Evolutionary conservation across 1,284 basidiomycete species (phyloP).

Genomic region (Moesziomyces antarcticus): DNA sequence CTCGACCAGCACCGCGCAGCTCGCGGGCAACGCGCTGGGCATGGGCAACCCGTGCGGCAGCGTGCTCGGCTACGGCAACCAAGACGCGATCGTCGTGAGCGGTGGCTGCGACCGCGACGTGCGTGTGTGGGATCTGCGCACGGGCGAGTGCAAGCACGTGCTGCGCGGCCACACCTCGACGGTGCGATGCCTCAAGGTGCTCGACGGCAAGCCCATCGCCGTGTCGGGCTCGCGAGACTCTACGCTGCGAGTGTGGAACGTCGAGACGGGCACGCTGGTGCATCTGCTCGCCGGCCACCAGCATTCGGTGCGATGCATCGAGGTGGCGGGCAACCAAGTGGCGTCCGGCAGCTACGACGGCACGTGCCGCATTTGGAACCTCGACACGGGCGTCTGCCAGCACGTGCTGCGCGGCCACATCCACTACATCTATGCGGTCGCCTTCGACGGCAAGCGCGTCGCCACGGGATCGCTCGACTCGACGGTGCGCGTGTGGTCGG

Average conservation of each 20-base stretch:
- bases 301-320: slow-evolving; percentile 86
- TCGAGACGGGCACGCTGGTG: slow-evolving; percentile 79
- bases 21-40: slow-evolving; percentile 38
- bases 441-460: slow-evolving; percentile 86
- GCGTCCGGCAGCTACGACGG: slow-evolving; percentile 91
- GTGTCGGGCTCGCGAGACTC: slow-evolving; percentile 83
- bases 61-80: slow-evolving; percentile 76
- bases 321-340: slow-evolving; percentile 81
- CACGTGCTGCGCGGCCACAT: slow-evolving; percentile 88
- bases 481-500: slow-evolving; percentile 65
- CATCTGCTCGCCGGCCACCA: slow-evolving; percentile 82
- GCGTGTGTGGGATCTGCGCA: slow-evolving; percentile 88
- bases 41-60: slow-evolving; percentile 57
- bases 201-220: slow-evolving; percentile 86
- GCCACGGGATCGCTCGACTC: slow-evolving; percentile 81
- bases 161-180: slow-evolving; percentile 89
- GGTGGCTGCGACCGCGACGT: slow-evolving; percentile 91
- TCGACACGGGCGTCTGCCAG: slow-evolving; percentile 74
- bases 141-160: slow-evolving; percentile 83
- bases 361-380: slow-evolving; percentile 70
- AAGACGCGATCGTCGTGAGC: slow-evolving; percentile 81
- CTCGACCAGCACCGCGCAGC: slow-evolving; percentile 12
- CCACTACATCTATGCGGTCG: slow-evolving; percentile 91
- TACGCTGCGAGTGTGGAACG: slow-evolving; percentile 91
- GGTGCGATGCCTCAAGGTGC: slow-evolving; percentile 87